Conservation (phyloP, 352 stramenopile genomes). For the Globisporangium nagaii region DNA sequence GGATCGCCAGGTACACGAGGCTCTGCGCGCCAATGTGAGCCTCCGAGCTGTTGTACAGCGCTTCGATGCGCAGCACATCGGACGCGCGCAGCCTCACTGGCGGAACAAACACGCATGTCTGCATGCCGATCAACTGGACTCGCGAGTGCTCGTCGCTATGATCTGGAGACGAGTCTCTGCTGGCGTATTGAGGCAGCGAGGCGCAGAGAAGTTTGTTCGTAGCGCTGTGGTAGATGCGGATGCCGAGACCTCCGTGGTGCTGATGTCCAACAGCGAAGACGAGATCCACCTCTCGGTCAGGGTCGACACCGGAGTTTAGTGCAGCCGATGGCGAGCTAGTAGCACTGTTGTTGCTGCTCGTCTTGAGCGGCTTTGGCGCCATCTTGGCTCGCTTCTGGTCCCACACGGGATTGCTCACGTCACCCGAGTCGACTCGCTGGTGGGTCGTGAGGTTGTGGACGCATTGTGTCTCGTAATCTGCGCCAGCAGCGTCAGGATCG, state of each 20-base stretch:
- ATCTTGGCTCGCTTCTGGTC: background rate
- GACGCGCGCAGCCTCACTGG: background rate
- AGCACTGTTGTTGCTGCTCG: background rate
- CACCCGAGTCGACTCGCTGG: slow-evolving; percentile 3
- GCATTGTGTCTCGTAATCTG: background rate
- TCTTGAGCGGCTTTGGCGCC: background rate
- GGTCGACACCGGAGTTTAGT: background rate
- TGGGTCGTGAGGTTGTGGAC: slow-evolving; percentile 8
- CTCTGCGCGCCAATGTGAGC: slow-evolving; percentile 8
- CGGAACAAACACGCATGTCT: slow-evolving; percentile 5
- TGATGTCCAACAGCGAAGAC: slow-evolving; percentile 1
- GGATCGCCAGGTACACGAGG: slow-evolving; percentile 6
- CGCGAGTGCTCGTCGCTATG: background rate
- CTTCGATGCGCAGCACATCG: slow-evolving; percentile 5
- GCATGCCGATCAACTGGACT: background rate
- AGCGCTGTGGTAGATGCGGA: background rate
- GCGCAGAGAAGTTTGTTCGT: slow-evolving; percentile 1
- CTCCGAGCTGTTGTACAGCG: slow-evolving; percentile 5
- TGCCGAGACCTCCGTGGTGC: background rate
- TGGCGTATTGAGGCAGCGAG: background rate
- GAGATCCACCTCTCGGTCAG: slow-evolving; percentile 6
- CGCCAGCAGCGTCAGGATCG: too few relatives aligned
- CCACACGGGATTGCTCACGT: slow-evolving; percentile 3
- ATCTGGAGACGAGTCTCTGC: background rate
- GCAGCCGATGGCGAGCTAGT: background rate